Evolutionary conservation across 371 early-diverging fungal genomes (phyloP), one percentile per base, ranked within the genome.

Genomic region (Saksenaea vasiformis): DNA sequence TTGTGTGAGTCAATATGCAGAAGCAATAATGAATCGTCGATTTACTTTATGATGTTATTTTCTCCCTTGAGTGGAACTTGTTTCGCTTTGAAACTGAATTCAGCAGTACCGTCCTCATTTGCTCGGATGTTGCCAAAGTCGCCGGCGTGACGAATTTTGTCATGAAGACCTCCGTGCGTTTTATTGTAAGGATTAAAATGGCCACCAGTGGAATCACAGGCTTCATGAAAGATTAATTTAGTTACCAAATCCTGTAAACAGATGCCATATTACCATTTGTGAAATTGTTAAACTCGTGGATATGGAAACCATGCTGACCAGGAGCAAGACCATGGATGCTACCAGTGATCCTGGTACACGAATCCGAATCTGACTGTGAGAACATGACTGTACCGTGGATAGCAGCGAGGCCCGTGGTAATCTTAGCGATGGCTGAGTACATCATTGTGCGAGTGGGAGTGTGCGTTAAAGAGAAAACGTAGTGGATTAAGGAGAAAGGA

Each of bases 231-330:
- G 37, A 10, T 5, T 1, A 31, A 19, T 31, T 56, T 15, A 56
- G 35, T 34, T 1, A 54, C 0, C 15, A 56, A n/a, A 3, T 19
- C 39, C 19, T 17, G 15, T 5, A 10, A 43, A 60, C 44, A n/a
- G 27, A 11, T 43, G 41, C 60, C 9, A 10, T 47, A 56, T 17
- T 66, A 71, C 74, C 90, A 71, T 87, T 85, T 65, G 89, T 88
- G 74, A 88, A 83, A 79, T 90, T 90, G 43, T 89, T 88, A 67
- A 79, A 85, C 72, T 77, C 69, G 71, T 94, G 95, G 60, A 95
- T 70, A 74, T 95, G 95, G 87, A 95, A 88, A 47, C 94, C 95
- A 80, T 94, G 94, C 56, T 82, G 69, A 55, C 93, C 93, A 7
- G 85, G 79, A n/a, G 77, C 66, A 38, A 95, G 79, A 31, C 90